These are phyloP conservation scores for Carex myosuroides DNA, from an alignment of 176 grass and related monocot genomes.

Conservation along the genomic window DNA sequence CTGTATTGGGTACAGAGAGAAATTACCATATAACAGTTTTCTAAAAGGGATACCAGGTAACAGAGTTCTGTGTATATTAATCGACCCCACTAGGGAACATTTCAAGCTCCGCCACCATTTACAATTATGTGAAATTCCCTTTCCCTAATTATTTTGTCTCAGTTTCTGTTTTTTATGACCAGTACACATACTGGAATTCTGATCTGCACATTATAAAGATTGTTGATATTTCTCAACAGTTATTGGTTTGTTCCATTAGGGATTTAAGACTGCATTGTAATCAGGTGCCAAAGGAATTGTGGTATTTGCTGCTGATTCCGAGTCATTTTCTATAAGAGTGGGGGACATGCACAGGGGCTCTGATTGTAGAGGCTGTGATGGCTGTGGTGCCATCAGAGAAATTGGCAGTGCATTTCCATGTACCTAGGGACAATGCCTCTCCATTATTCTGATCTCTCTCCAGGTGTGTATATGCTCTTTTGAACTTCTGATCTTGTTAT, in stretches of 20 bases:
- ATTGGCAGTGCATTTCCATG: constrained; percentile 93
- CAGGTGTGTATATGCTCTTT: constrained; percentile 36
- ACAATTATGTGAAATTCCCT: background rate
- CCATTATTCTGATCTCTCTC: constrained; percentile 84
- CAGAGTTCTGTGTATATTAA: background rate
- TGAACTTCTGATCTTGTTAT: background rate
- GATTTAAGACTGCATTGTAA: constrained; percentile 74
- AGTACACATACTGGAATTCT: background rate
- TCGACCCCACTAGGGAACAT: background rate
- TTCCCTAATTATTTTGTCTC: constrained; percentile 9
- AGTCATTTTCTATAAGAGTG: constrained; percentile 52
- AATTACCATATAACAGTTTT: too few relatives aligned
- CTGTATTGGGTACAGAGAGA: background rate
- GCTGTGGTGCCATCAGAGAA: constrained; percentile 68
- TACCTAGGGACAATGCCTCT: constrained; percentile 82
- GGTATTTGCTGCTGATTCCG: constrained; percentile 81
- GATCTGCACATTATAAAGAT: background rate
- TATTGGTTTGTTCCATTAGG: constrained; percentile 35
- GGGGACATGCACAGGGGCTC: constrained; percentile 48
- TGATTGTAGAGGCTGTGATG: constrained; percentile 77
- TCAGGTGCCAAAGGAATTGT: constrained; percentile 83
- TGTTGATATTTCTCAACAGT: background rate
- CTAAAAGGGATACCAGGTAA: too few relatives aligned
- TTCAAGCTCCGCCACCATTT: background rate
- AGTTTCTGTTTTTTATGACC: background rate